These are phyloP conservation scores for Arbutus unedo DNA, from an alignment of 148 eudicot species.

Conservation along the genomic window DNA sequence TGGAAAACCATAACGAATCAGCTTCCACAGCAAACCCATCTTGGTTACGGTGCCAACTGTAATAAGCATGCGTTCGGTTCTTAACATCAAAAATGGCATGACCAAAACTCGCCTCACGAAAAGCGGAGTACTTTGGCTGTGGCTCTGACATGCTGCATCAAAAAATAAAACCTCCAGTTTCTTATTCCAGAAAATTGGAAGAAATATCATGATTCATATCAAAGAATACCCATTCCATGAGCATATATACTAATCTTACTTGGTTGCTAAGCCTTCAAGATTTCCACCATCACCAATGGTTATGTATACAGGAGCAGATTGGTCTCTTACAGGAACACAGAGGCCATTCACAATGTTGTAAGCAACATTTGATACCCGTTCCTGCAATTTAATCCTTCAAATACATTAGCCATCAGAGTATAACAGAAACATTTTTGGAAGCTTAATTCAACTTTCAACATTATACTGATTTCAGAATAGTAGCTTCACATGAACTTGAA, in stretches of 20 bases:
- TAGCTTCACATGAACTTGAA: too few species aligned
- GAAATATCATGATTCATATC: background rate
- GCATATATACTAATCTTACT: constrained; percentile 23
- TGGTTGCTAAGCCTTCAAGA: constrained; percentile 39
- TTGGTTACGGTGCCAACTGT: constrained; percentile 48
- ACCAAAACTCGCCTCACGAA: constrained; percentile 46
- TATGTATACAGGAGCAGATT: constrained; percentile 43
- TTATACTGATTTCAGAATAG: too few species aligned
- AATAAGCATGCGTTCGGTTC: constrained; percentile 46
- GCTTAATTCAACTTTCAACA: background rate
- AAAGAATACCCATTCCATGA: background rate
- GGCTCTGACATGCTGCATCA: constrained; percentile 35
- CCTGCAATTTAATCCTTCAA: constrained; percentile 18
- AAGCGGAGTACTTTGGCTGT: constrained; percentile 51
- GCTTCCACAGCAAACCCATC: constrained; percentile 41
- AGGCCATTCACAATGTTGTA: constrained; percentile 37
- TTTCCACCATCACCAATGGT: constrained; percentile 54
- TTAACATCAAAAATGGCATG: constrained; percentile 38
- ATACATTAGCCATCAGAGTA: background rate
- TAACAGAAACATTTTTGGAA: background rate
- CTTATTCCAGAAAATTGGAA: background rate
- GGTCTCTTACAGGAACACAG: constrained; percentile 30
- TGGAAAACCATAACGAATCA: constrained; percentile 36
- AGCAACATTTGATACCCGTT: constrained; percentile 40
- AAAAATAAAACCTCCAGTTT: background rate